A percentile compares a stretch with the other conserved stretches of the same genome.
These are phyloP conservation scores for Triticum timopheevii DNA, from an alignment of 176 grass and related monocot genomes.

Conservation along the genomic window DNA sequence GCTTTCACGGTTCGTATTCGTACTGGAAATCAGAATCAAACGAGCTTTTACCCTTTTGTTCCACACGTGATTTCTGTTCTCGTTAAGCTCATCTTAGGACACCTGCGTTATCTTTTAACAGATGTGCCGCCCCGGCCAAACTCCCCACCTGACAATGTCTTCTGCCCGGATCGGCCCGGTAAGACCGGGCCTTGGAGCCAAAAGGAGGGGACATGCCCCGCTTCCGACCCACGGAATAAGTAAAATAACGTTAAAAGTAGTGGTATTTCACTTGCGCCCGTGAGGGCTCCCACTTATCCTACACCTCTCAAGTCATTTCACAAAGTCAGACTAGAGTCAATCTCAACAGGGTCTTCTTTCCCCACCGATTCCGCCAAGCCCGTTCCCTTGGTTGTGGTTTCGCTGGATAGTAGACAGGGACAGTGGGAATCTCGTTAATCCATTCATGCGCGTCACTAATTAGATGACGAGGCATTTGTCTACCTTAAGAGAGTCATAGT, in stretches of 20 bases:
- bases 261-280: slow-evolving; percentile 58
- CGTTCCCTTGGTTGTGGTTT: neutral
- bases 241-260: slow-evolving; percentile 69
- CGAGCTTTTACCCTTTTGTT: slow-evolving; percentile 80
- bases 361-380: neutral
- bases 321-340: neutral
- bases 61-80: slow-evolving; percentile 66
- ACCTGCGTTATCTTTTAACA: slow-evolving; percentile 61
- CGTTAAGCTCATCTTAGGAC: slow-evolving; percentile 68
- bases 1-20: slow-evolving; percentile 66
- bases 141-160: slow-evolving; percentile 69
- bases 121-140: slow-evolving; percentile 57
- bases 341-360: neutral
- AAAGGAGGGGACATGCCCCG: too few species aligned
- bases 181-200: too few species aligned
- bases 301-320: neutral
- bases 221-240: slow-evolving; percentile 40
- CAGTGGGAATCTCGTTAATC: slow-evolving; percentile 55
- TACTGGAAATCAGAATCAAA: slow-evolving; percentile 72
- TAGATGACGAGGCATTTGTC: slow-evolving; percentile 71
- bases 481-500: slow-evolving; percentile 87
- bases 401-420: slow-evolving; percentile 32
- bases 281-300: slow-evolving; percentile 1
- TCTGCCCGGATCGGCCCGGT: slow-evolving; percentile 22
- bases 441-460: slow-evolving; percentile 73